Conservation (phyloP, 1,284 basidiomycete species). For the Melanopsichium pennsylvanicum region DNA sequence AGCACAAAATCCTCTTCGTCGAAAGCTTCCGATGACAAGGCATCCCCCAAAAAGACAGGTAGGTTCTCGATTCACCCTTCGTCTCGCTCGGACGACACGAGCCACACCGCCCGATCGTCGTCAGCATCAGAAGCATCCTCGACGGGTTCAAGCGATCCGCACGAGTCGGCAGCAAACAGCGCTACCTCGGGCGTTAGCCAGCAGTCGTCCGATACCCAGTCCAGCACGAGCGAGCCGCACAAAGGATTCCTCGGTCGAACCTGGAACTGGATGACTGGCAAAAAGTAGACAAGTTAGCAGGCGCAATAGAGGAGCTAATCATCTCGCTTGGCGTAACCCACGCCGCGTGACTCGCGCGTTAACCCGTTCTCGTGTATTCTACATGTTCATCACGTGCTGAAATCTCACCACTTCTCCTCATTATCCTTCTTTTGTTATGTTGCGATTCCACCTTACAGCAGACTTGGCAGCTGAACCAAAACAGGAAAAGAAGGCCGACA, state of each 20-base stretch:
- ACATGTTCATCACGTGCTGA: constrained; percentile 16
- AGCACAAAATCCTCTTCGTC: constrained; percentile 14
- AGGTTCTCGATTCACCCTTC: constrained; percentile 46
- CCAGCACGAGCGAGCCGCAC: not conserved
- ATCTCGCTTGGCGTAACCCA: too few species aligned
- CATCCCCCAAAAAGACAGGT: constrained; percentile 35
- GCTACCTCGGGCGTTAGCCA: not conserved
- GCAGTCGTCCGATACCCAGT: not conserved
- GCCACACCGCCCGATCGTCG: not conserved
- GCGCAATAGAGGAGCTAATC: too few species aligned
- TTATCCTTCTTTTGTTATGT: not conserved
- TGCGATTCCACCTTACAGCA: not conserved
- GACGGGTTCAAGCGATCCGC: too few species aligned
- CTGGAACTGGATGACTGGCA: constrained; percentile 40
- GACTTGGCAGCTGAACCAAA: constrained; percentile 1
- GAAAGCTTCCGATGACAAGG: constrained; percentile 5
- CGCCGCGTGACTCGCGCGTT: not conserved
- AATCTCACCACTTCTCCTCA: constrained; percentile 23
- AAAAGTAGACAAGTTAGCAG: not conserved
- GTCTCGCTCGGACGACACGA: constrained; percentile 31
- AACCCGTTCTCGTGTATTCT: constrained; percentile 7
- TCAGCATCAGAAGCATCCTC: constrained; percentile 5
- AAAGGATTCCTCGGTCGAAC: constrained; percentile 26
- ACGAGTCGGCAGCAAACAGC: too few species aligned
- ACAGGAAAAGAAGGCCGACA: constrained; percentile 3